Evolutionary conservation across 169 alveolate genomes (phyloP), one percentile per base, ranked within the genome.

Genomic region (Eimeria necatrix): DNA sequence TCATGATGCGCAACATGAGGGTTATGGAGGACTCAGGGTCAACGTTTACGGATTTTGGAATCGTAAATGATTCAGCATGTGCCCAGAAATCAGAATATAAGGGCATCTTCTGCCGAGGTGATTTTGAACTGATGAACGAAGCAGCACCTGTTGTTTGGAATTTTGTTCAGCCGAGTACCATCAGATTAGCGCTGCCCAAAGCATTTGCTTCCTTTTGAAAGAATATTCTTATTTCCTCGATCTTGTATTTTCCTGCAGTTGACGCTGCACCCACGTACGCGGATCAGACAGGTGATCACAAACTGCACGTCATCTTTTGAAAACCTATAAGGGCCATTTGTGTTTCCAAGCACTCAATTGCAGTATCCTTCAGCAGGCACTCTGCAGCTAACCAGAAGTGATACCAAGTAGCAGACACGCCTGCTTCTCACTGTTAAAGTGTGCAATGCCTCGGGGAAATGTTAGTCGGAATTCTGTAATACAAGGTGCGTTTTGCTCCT

Each of bases 11-110:
- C 6, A 85, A 85, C 81, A 85, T 85, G 93, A 61, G 93, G 53
- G 93, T 85, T 85, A 85, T 85, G 93, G 93, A 85, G n/a, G 81
- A 61, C 81, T 22, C 93, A 7, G 93, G 93, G 3, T 32, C 93
- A 18, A 85, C 51, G 24, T 59, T 60, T 46, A 85, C 80, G 9
- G 93, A 85, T 41, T 85, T 61, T 61, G 81, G 93, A 18, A 80
- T 85, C 20, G 20, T 53, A 14, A 16, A 53, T 18, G 70, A 48
- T 26, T 32, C 78, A 53, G 92, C 76, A 4, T 85, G 93, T 48
- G 41, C 64, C 12, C 9, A 20, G 4, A 10, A 49, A 68, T 85
- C 93, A 46, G 52, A 20, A 26, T 85, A 85, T 60, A 85, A 85
- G 26, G 93, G 93, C 14, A 85, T 85, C 4, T 85, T 85, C 46